phyloP scores from a whole-genome alignment of 2,329 filamentous ascomycete genomes.

The Pseudofabraea citricarpa region DNA sequence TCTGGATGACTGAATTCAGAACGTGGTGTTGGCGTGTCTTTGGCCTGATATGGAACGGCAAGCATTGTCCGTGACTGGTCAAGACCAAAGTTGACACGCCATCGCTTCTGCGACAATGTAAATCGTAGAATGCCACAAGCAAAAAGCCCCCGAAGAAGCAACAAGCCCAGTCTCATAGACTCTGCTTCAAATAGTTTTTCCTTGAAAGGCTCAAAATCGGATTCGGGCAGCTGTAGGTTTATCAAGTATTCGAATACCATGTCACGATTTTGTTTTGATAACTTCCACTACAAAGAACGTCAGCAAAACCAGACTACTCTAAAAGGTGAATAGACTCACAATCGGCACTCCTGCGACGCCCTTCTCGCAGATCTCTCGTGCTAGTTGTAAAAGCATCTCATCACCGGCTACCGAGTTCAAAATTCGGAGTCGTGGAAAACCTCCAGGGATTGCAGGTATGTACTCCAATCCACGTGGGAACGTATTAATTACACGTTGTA shows the following conservation, averaged over 20 bases:
- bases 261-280: neutral
- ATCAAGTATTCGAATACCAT: slow-evolving; percentile 6
- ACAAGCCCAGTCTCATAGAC: slow-evolving; percentile 26
- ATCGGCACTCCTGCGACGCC: slow-evolving; percentile 9
- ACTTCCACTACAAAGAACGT: too few relatives aligned
- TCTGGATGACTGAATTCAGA: slow-evolving; percentile 60
- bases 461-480: slow-evolving; percentile 38
- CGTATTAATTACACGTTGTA: slow-evolving; percentile 20
- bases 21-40: slow-evolving; percentile 46
- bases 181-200: slow-evolving; percentile 21
- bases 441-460: slow-evolving; percentile 19
- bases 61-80: slow-evolving; percentile 40
- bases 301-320: too few relatives aligned
- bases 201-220: slow-evolving; percentile 7
- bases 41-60: slow-evolving; percentile 53
- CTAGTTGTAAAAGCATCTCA: neutral
- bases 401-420: slow-evolving; percentile 2
- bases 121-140: slow-evolving; percentile 48
- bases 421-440: slow-evolving; percentile 45
- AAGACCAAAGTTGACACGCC: slow-evolving; percentile 58
- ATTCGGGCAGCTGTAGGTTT: slow-evolving; percentile 3
- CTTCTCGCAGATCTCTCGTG: slow-evolving; percentile 7
- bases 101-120: slow-evolving; percentile 50
- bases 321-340: slow-evolving; percentile 1
- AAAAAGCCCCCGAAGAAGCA: slow-evolving; percentile 49